Base-by-base conservation (phyloP, 2,329 filamentous ascomycete genomes). In the Chrysoporthe deuterocubensis region DNA sequence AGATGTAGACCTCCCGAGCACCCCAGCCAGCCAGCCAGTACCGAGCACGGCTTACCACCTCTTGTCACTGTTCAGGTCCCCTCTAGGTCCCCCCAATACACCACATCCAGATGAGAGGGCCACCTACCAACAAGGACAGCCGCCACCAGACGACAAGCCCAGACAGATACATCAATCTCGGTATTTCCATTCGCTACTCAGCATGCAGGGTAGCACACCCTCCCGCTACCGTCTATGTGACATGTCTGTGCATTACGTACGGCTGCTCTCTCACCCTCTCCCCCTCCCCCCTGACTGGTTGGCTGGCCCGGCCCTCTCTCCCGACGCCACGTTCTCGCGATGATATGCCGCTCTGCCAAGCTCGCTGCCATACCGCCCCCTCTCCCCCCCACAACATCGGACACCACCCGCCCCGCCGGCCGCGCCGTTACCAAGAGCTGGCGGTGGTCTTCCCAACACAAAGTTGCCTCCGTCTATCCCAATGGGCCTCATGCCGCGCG, bases 171-270 rank as follows among this genome's bases (percentile, higher is more conserved):
- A 18, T 63, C 37, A 37, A 54, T 43, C 18, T 63, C 46, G 46
- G 48, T 63, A 63, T 63, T 54, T 63, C 34, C 48, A 63, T 54
- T 52, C 61, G 61, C 61, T 63, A 43, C 4, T 63, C 34, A 32
- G 21, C 46, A 40, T 2, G 61, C 37, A 14, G 50, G 21, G 21
- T 52, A 26, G 4, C 7, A 37, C 26, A 14, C n/a, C 21, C n/a
- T 37, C 40, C 46, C 61, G 48, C 61, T 54, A 42, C 46, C 26
- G 7, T 54, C 46, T 63, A 63, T 63, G 40, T 63, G 46, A 54
- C 54, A 57, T 57, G 32, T 18, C 54, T 57, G 54, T 34, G 14
- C 18, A 40, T 40, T 57, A 18, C 6, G 11, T 11, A 52, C 3
- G 21, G 21, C 50, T 52, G 21, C 21, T 52, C 32, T 9, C 26